Evolutionary conservation across 2,329 filamentous ascomycete species (phyloP).

Genomic region (Paraconiothyrium brasiliense): DNA sequence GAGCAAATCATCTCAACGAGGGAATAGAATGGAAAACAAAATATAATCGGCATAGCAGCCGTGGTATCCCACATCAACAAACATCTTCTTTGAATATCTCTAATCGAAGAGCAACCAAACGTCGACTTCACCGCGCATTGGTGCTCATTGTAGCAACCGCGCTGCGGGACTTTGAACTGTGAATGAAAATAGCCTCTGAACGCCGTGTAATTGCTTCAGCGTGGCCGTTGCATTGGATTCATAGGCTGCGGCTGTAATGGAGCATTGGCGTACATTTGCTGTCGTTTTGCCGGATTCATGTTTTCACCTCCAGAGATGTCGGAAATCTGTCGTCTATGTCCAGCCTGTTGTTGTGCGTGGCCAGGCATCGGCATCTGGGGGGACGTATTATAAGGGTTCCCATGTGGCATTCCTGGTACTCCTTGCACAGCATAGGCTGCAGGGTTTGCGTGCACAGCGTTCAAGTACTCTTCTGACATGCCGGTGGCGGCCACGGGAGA

Average conservation of each 20-base stretch:
- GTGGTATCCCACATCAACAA: conserved; percentile 11
- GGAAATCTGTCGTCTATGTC: conserved; percentile 67
- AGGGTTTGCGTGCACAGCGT: conserved; percentile 54
- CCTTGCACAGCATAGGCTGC: conserved; percentile 49
- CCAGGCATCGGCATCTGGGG: conserved; percentile 49
- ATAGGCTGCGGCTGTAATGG: conserved; percentile 55
- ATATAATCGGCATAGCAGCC: conserved; percentile 10
- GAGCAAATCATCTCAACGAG: conserved; percentile 1
- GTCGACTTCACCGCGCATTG: conserved; percentile 2
- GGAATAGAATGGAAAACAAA: conserved; percentile 3
- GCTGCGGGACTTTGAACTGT: background rate
- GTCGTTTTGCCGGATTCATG: conserved; percentile 64
- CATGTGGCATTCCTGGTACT: conserved; percentile 25
- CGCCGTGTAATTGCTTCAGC: conserved; percentile 35
- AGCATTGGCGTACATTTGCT: conserved; percentile 62
- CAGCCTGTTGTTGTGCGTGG: conserved; percentile 37
- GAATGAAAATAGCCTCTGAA: background rate
- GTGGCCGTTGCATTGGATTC: conserved; percentile 60
- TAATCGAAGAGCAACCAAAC: background rate
- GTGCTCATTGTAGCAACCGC: background rate
- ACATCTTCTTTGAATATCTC: conserved; percentile 10
- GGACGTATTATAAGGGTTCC: conserved; percentile 49
- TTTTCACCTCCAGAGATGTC: conserved; percentile 66
- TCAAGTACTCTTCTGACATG: conserved; percentile 57
- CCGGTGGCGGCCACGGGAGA: conserved; percentile 56